phyloP scores from a whole-genome alignment of 2,329 filamentous ascomycete species.

The Dryadomyces quercivorus region DNA sequence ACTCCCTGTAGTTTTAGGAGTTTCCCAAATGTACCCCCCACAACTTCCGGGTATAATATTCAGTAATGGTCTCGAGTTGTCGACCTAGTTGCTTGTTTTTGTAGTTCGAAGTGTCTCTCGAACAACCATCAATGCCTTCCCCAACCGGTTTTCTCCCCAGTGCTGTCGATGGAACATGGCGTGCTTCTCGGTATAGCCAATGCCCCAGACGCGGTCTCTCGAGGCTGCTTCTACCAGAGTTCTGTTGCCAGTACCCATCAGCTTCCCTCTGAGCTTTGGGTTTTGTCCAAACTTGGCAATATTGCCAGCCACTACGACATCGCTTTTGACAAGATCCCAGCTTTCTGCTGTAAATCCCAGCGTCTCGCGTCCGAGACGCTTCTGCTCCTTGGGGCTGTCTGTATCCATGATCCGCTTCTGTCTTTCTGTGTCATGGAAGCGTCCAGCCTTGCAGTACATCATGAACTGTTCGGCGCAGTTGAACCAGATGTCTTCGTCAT shows the following conservation, averaged over 20 bases:
- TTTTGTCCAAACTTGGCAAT: conserved; percentile 43
- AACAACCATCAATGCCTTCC: conserved; percentile 46
- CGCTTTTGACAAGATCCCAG: conserved; percentile 23
- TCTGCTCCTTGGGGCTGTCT: conserved; percentile 8
- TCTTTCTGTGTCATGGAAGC: conserved; percentile 4
- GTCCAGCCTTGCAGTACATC: conserved; percentile 10
- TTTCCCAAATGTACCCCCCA: no score
- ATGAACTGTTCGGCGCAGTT: conserved; percentile 15
- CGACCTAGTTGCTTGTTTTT: no score
- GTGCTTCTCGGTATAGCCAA: conserved; percentile 42
- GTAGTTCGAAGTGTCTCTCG: conserved; percentile 20
- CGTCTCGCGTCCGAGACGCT: conserved; percentile 5
- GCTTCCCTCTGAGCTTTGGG: conserved; percentile 11
- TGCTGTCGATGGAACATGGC: conserved; percentile 27
- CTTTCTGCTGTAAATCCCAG: conserved; percentile 1
- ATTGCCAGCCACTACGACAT: conserved; percentile 42
- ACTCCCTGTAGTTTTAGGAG: no score
- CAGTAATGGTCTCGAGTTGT: no score
- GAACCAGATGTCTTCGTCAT: conserved; percentile 17
- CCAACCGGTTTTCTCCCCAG: conserved; percentile 56
- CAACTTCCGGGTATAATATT: no score
- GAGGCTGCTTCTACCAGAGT: conserved; percentile 52
- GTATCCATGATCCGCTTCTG: conserved; percentile 3
- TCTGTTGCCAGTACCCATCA: conserved; percentile 45
- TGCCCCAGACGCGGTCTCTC: conserved; percentile 51